These are phyloP conservation scores for Entomortierella lignicola DNA, from an alignment of 192 early-diverging fungal species.

Conservation along the genomic window DNA sequence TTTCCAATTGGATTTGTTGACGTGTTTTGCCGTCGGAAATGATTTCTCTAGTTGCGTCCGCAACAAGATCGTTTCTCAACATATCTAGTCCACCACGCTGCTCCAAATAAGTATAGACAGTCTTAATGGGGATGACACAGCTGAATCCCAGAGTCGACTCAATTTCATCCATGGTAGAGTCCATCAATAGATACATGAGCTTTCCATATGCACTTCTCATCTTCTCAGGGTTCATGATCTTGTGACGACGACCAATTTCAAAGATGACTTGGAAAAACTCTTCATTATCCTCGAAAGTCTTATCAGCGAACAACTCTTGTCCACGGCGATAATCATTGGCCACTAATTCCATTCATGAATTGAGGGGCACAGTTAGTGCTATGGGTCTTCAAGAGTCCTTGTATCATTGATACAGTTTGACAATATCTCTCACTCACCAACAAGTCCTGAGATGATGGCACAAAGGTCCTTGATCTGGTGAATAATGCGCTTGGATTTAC, in stretches of 20 bases:
- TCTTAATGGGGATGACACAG: conserved; percentile 88
- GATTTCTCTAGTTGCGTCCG: conserved; percentile 79
- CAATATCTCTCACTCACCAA: conserved; percentile 60
- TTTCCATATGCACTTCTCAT: conserved; percentile 98
- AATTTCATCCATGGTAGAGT: conserved; percentile 77
- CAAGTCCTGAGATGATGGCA: conserved; percentile 91
- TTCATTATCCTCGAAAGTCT: conserved; percentile 75
- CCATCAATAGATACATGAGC: conserved; percentile 90
- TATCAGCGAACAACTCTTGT: conserved; percentile 79
- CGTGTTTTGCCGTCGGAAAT: conserved; percentile 73
- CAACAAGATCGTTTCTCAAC: conserved; percentile 85
- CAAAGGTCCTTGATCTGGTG: conserved; percentile 97
- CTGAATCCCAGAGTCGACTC: conserved; percentile 83
- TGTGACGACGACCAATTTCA: conserved; percentile 81
- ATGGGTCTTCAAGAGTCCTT: too few species aligned
- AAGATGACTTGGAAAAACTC: conserved; percentile 82
- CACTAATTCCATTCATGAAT: conserved; percentile 20
- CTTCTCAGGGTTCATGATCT: conserved; percentile 96
- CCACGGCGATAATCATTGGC: conserved; percentile 86
- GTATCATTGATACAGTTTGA: too few species aligned
- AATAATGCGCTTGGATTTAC: conserved; percentile 90
- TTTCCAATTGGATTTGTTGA: conserved; percentile 82
- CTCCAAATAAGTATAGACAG: conserved; percentile 84
- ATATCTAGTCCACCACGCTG: conserved; percentile 72
- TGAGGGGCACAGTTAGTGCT: too few species aligned